Evolutionary conservation across 2,329 filamentous ascomycete species (phyloP).

Genomic region (Salinomyces thailandicus): DNA sequence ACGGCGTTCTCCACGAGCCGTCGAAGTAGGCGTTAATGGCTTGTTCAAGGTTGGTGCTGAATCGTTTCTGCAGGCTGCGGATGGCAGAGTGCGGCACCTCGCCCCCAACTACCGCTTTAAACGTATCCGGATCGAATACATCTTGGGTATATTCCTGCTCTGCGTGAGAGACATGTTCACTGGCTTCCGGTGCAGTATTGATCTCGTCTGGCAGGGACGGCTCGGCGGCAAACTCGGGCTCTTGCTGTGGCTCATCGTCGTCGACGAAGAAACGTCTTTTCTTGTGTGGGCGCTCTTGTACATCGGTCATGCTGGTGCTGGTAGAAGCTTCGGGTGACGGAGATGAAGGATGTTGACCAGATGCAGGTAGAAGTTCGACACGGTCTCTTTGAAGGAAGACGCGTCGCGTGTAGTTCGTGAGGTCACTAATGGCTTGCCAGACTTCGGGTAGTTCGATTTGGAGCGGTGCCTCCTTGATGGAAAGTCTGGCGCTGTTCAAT

Average conservation of each 20-base stretch:
- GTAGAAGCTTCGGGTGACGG: not conserved
- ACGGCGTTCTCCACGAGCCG: constrained; percentile 46
- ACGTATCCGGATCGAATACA: constrained; percentile 45
- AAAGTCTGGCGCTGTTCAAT: too few species aligned
- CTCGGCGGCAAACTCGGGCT: constrained; percentile 20
- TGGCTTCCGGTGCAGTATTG: constrained; percentile 11
- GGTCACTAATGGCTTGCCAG: too few species aligned
- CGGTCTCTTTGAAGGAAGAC: not conserved
- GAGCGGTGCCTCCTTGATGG: too few species aligned
- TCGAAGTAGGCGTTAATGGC: constrained; percentile 57
- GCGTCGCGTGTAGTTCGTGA: too few species aligned
- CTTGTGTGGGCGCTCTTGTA: constrained; percentile 47
- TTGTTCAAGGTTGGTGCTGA: constrained; percentile 46
- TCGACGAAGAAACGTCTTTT: constrained; percentile 55
- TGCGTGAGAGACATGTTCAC: not conserved
- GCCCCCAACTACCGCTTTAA: constrained; percentile 49
- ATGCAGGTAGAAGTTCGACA: not conserved
- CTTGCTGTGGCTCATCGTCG: constrained; percentile 26
- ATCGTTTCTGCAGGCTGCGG: constrained; percentile 38
- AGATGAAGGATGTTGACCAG: not conserved
- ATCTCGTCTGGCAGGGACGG: constrained; percentile 25
- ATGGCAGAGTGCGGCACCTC: constrained; percentile 36
- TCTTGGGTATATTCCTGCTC: constrained; percentile 5
- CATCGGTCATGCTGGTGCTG: constrained; percentile 27
- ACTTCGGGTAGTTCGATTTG: too few species aligned